Evolutionary conservation across 352 stramenopile species (phyloP), one percentile per base, ranked within the genome.

Genomic region (Phytopythium litorale): DNA sequence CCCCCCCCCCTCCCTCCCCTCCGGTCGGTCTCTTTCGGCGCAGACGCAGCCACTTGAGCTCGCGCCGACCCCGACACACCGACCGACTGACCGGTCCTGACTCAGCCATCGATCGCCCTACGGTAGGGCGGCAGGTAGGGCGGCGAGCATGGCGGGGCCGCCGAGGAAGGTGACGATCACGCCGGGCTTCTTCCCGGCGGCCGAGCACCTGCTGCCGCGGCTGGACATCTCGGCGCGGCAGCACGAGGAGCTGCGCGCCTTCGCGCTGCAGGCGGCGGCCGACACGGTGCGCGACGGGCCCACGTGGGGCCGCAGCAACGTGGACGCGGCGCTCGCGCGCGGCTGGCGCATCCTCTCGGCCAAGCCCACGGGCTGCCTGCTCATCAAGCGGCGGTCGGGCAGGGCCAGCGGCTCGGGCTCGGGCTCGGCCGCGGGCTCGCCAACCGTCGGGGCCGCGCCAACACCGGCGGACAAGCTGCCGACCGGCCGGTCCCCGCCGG

Each of bases 251-350:
- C 72, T 91, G 9, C 81, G 78, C 40, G 61, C 63, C 16, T 89
- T 83, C 64, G 71, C 81, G n/a, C 49, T 79, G n/a, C 76, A 79
- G 37, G 77, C 71, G 16, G 78, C 75, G 19, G 61, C 73, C 35
- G 70, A 84, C 42, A 73, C 78, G 7, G 45, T 91, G 16, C 78
- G 76, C 33, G 78, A 91, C 42, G 81, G 81, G 16, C 76, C 78
- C 15, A 84, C 76, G 50, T 91, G 81, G 81, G 81, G 70, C 18
- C 76, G 81, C 45, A 76, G 76, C 37, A 89, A 89, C 62, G 67
- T 88, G 9, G 66, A 77, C 28, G 66, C 40, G 5, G 75, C 81
- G 0, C 68, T 79, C 28, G 68, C 72, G 0, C 68, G 62, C 42
- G 81, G 79, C 42, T 91, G 81, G 81, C 82, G 84, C 58, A 67